Percentiles rank a stretch among this genome's conserved stretches.
phyloP scores from a whole-genome alignment of 257 asterid species.

The Fraxinus cuspidata region DNA sequence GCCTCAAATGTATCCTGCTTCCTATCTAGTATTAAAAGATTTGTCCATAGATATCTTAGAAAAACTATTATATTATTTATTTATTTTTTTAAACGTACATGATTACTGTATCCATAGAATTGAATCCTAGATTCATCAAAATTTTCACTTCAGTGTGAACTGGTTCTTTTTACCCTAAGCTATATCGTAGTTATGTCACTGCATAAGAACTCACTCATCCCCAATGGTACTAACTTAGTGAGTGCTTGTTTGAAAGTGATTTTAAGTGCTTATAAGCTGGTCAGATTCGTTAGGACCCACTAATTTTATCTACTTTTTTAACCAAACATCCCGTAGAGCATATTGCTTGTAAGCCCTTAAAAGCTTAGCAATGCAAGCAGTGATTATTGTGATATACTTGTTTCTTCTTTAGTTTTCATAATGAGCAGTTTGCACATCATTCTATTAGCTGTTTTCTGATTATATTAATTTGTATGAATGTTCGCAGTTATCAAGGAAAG shows the following conservation, averaged over 20 bases:
- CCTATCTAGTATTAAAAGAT: not conserved
- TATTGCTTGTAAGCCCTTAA: too few species aligned
- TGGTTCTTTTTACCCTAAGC: not conserved
- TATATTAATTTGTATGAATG: slow-evolving; percentile 30
- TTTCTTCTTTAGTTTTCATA: not conserved
- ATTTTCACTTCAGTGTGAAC: not conserved
- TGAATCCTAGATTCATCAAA: not conserved
- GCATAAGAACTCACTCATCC: not conserved
- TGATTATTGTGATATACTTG: not conserved
- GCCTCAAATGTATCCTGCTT: not conserved
- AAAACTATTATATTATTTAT: not conserved
- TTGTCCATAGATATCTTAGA: not conserved
- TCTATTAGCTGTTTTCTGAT: slow-evolving; percentile 15
- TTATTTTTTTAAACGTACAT: not conserved
- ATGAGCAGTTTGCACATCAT: not conserved
- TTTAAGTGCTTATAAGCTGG: too few species aligned
- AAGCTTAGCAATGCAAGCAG: too few species aligned
- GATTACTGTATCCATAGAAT: not conserved
- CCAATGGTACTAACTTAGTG: not conserved
- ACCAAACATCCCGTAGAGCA: too few species aligned
- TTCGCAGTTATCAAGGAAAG: slow-evolving; percentile 63
- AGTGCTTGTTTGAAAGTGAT: too few species aligned
- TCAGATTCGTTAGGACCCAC: too few species aligned
- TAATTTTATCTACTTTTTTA: too few species aligned
- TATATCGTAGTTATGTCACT: not conserved